These are phyloP conservation scores for Hypoxylon sp. DNA, from an alignment of 2,329 filamentous ascomycete species.

Conservation along the genomic window DNA sequence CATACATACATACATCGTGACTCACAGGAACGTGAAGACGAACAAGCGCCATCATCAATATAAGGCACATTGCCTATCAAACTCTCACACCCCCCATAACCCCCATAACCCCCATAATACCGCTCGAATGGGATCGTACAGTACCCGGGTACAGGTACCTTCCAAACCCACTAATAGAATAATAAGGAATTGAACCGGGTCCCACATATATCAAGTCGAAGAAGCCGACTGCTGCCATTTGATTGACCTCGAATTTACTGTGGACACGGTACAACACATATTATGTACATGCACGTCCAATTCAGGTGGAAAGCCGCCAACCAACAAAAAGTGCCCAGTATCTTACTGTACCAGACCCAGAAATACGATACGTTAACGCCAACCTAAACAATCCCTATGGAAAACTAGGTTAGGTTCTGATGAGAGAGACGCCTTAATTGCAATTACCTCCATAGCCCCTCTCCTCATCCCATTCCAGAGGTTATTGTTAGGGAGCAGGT, in stretches of 20 bases:
- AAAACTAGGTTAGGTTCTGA: conserved; percentile 39
- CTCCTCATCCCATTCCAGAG: conserved; percentile 1
- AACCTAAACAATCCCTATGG: conserved; percentile 37
- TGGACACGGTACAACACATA: conserved; percentile 7
- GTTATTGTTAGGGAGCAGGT: conserved; percentile 9
- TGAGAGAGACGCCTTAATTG: conserved; percentile 13
- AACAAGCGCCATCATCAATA: conserved; percentile 1
- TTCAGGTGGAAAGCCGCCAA: conserved; percentile 29
- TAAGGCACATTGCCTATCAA: conserved; percentile 10
- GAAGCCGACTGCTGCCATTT: conserved; percentile 8
- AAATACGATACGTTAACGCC: conserved; percentile 41
- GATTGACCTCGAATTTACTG: conserved; percentile 4
- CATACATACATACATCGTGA: conserved; percentile 8
- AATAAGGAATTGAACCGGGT: conserved; percentile 7
- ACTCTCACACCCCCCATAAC: neutral
- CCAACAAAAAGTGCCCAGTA: conserved; percentile 30
- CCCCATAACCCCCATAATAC: neutral
- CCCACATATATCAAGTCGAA: conserved; percentile 13
- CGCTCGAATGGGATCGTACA: conserved; percentile 6
- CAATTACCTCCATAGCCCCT: conserved; percentile 27
- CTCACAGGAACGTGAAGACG: conserved; percentile 9
- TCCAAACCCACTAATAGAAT: conserved; percentile 10
- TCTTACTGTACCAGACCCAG: conserved; percentile 43
- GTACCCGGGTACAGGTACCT: conserved; percentile 11
- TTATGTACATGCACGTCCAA: conserved; percentile 33